phyloP scores from a whole-genome alignment of 192 early-diverging fungal genomes.

The Spizellomyces sp. region DNA sequence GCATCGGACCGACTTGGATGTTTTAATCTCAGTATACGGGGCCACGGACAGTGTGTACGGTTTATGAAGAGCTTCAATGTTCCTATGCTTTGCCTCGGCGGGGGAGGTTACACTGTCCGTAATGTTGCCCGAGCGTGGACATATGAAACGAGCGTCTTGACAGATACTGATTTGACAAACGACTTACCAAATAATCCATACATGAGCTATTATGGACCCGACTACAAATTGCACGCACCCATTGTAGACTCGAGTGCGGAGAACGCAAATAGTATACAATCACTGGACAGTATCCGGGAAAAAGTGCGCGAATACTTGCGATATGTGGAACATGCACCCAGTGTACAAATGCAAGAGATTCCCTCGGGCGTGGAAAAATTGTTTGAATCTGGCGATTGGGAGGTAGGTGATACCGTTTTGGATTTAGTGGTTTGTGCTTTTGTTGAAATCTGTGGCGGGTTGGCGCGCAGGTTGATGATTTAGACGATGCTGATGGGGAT shows the following conservation, averaged over 20 bases:
- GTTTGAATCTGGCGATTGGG: constrained; percentile 33
- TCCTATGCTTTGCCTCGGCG: constrained; percentile 91
- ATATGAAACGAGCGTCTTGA: constrained; percentile 87
- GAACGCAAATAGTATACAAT: constrained; percentile 83
- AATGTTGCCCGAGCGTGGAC: constrained; percentile 95
- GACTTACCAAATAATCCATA: constrained; percentile 87
- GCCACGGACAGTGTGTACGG: constrained; percentile 91
- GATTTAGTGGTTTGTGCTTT: constrained; percentile 4
- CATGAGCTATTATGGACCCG: constrained; percentile 88
- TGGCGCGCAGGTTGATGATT: constrained; percentile 30
- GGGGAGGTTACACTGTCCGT: constrained; percentile 96
- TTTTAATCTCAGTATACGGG: constrained; percentile 93
- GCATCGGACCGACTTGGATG: constrained; percentile 90
- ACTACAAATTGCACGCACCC: constrained; percentile 80
- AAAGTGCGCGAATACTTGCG: constrained; percentile 66
- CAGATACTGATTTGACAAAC: constrained; percentile 72
- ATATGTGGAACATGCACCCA: constrained; percentile 71
- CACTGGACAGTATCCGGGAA: constrained; percentile 73
- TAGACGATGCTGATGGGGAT: constrained; percentile 42
- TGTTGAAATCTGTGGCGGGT: not conserved
- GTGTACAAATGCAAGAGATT: constrained; percentile 83
- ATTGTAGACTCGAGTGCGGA: constrained; percentile 74
- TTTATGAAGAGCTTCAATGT: constrained; percentile 91
- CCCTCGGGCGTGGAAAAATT: constrained; percentile 50
- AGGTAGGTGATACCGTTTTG: constrained; percentile 28